A percentile compares a stretch with the other conserved stretches of the same genome.
Evolutionary conservation across 345 rosid species (phyloP).

Genomic region (Rhizophora apiculata): DNA sequence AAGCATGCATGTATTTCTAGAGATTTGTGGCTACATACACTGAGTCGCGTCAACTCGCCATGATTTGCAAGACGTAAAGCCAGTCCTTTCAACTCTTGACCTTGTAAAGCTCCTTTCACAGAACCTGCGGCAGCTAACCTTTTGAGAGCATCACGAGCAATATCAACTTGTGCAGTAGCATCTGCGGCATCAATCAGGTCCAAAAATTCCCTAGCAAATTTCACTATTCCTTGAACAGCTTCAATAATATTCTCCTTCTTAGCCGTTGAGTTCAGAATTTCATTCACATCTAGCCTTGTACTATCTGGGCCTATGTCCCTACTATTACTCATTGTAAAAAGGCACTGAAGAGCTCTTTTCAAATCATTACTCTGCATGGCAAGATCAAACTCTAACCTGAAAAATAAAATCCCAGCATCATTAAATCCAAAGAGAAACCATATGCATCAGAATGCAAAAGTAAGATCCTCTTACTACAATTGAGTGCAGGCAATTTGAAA

Average conservation of each 20-base stretch:
- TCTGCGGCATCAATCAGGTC: conserved; percentile 99
- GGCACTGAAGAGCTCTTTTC: conserved; percentile 99
- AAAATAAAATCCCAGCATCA: conserved; percentile 4
- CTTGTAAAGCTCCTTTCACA: conserved; percentile 91
- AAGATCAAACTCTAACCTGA: conserved; percentile 93
- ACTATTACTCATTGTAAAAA: conserved; percentile 92
- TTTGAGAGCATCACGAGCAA: conserved; percentile 95
- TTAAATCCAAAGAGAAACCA: conserved; percentile 5
- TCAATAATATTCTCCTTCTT: conserved; percentile 92
- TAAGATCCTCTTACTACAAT: conserved; percentile 1
- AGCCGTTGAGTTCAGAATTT: conserved; percentile 72
- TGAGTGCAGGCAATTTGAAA: background rate
- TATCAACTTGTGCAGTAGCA: conserved; percentile 89
- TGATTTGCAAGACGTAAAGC: conserved; percentile 96
- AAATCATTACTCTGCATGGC: conserved; percentile 98
- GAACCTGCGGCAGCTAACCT: conserved; percentile 95
- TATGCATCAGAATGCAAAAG: conserved; percentile 5
- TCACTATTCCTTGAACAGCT: conserved; percentile 91
- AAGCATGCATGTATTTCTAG: background rate
- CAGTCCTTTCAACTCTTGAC: conserved; percentile 85
- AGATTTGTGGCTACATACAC: conserved; percentile 48
- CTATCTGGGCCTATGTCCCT: conserved; percentile 88
- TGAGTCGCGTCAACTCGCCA: conserved; percentile 83
- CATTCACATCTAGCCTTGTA: conserved; percentile 68
- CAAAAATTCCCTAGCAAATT: conserved; percentile 87